Conservation (phyloP, 2,329 filamentous ascomycete genomes). For the Pyricularia pennisetigena region DNA sequence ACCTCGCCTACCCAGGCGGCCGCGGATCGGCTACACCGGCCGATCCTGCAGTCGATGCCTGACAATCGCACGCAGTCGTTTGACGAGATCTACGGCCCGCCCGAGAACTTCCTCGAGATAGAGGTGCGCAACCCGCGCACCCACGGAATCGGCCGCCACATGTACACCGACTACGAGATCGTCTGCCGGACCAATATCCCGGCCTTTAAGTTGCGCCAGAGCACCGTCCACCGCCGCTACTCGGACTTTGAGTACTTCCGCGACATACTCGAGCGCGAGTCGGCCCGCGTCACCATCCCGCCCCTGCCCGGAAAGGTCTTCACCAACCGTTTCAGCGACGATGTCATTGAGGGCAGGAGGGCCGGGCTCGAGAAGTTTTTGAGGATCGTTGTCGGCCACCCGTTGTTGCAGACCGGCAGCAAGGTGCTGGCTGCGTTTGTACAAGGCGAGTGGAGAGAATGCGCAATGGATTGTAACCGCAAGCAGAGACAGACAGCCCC, state of each 20-base stretch:
- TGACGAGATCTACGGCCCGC: slow-evolving; percentile 96
- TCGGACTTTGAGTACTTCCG: slow-evolving; percentile 98
- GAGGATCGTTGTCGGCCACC: slow-evolving; percentile 95
- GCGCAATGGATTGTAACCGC: neutral
- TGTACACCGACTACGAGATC: slow-evolving; percentile 99
- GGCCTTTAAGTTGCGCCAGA: slow-evolving; percentile 90
- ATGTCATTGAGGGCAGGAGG: slow-evolving; percentile 90
- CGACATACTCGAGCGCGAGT: slow-evolving; percentile 94
- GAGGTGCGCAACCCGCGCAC: slow-evolving; percentile 93
- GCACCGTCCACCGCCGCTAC: slow-evolving; percentile 83
- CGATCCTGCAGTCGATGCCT: slow-evolving; percentile 56
- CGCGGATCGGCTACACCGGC: slow-evolving; percentile 31
- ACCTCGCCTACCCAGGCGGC: slow-evolving; percentile 23
- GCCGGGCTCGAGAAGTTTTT: slow-evolving; percentile 91
- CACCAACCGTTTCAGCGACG: slow-evolving; percentile 94
- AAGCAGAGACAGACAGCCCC: neutral
- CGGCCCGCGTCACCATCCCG: slow-evolving; percentile 87
- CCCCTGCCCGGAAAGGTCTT: slow-evolving; percentile 96
- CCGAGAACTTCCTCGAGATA: slow-evolving; percentile 98
- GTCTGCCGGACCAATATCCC: slow-evolving; percentile 97
- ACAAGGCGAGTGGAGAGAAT: slow-evolving; percentile 56
- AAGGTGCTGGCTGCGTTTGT: slow-evolving; percentile 95
- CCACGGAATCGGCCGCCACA: slow-evolving; percentile 84
- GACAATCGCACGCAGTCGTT: slow-evolving; percentile 85
- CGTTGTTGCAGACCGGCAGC: slow-evolving; percentile 91